Evolutionary conservation across 1,284 basidiomycete genomes (phyloP).

Genomic region (Boletus smithii): DNA sequence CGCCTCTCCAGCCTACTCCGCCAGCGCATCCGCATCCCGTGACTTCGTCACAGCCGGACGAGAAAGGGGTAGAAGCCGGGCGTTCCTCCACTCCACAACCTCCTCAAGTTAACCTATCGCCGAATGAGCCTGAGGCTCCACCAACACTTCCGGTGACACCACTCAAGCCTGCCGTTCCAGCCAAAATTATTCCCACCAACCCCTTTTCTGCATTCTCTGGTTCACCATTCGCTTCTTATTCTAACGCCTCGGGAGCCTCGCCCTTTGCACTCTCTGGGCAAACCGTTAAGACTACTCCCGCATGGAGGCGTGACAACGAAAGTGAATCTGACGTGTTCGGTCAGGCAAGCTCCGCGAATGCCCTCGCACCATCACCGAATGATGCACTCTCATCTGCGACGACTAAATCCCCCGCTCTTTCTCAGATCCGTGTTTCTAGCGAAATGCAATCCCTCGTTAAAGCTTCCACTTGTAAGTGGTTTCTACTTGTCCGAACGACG

Average conservation of each 20-base stretch:
- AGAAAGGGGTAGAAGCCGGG: constrained; percentile 11
- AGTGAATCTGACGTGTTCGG: constrained; percentile 10
- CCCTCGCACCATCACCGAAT: constrained; percentile 21
- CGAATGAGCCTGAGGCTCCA: constrained; percentile 15
- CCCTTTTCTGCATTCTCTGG: constrained; percentile 46
- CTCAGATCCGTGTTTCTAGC: background rate
- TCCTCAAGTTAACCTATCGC: background rate
- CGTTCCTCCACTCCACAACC: constrained; percentile 17
- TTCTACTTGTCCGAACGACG: background rate
- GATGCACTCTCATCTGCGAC: constrained; percentile 4
- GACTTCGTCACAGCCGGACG: constrained; percentile 2
- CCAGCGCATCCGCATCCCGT: background rate
- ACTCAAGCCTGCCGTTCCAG: constrained; percentile 8
- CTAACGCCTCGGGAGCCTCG: constrained; percentile 24
- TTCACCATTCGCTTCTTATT: constrained; percentile 40
- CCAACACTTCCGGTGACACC: constrained; percentile 18
- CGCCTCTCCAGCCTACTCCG: constrained; percentile 12
- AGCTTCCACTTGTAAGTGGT: constrained; percentile 16
- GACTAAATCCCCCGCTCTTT: constrained; percentile 1
- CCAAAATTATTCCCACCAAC: constrained; percentile 12
- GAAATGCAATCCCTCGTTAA: constrained; percentile 11
- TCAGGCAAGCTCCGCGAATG: constrained; percentile 4
- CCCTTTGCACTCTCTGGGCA: constrained; percentile 24
- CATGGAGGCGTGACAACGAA: constrained; percentile 22
- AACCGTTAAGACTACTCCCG: constrained; percentile 20